Percentiles rank a stretch among this genome's conserved stretches.
Evolutionary conservation across 106 monocot species (phyloP).

Genomic region (Platanthera zijinensis): DNA sequence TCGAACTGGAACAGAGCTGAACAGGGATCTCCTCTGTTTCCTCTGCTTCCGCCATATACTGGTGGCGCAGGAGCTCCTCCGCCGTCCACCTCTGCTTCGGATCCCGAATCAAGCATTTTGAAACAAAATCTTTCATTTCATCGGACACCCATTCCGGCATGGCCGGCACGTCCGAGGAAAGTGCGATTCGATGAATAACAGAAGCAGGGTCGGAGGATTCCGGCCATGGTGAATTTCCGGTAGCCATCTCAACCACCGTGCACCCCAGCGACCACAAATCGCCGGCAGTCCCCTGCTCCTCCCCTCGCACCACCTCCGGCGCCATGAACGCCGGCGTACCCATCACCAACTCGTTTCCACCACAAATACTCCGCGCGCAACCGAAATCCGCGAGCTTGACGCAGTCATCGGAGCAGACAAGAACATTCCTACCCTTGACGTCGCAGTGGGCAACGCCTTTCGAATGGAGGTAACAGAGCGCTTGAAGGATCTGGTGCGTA

Average conservation of each 20-base stretch:
- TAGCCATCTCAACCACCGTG: slow-evolving; percentile 59
- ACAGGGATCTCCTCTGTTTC: not conserved
- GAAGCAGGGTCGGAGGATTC: slow-evolving; percentile 18
- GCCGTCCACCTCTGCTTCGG: slow-evolving; percentile 38
- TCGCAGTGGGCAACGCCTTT: slow-evolving; percentile 47
- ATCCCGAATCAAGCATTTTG: slow-evolving; percentile 40
- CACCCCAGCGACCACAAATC: slow-evolving; percentile 78
- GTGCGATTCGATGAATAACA: slow-evolving; percentile 29
- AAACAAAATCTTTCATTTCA: slow-evolving; percentile 46
- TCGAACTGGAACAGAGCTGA: not conserved
- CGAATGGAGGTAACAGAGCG: slow-evolving; percentile 33
- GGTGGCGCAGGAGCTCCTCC: slow-evolving; percentile 42
- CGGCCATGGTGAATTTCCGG: slow-evolving; percentile 38
- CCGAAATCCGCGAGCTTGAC: slow-evolving; percentile 26
- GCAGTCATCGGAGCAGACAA: slow-evolving; percentile 11
- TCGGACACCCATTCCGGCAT: slow-evolving; percentile 32
- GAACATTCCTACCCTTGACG: slow-evolving; percentile 51
- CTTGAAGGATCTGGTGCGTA: slow-evolving; percentile 25
- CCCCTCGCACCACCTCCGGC: slow-evolving; percentile 65
- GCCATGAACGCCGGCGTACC: slow-evolving; percentile 68
- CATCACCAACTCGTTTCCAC: not conserved
- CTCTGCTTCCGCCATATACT: slow-evolving; percentile 20
- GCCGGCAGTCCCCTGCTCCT: slow-evolving; percentile 40
- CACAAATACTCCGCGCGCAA: slow-evolving; percentile 7
- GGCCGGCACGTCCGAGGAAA: slow-evolving; percentile 28